Conservation (phyloP, 129 eudicot genomes). For the Flaveria bidentis region DNA sequence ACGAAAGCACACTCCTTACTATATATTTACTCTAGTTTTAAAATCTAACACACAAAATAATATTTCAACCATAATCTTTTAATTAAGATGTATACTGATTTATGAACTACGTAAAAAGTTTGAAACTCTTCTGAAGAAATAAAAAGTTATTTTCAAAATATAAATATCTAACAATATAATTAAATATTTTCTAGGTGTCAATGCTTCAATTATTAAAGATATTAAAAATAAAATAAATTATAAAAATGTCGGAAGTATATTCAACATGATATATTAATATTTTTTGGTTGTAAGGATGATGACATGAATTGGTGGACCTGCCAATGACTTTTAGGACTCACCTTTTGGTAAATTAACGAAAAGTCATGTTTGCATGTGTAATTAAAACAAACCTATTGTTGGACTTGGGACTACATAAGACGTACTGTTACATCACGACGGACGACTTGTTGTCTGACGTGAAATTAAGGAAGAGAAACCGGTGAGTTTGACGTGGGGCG, state of each 20-base stretch:
- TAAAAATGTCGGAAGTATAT: background rate
- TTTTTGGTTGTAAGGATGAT: background rate
- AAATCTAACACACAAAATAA: too few species aligned
- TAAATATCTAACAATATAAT: too few species aligned
- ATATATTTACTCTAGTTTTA: too few species aligned
- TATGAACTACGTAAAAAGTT: background rate
- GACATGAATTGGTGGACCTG: background rate
- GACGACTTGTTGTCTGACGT: too few species aligned
- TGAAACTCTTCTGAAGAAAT: too few species aligned
- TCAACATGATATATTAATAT: background rate
- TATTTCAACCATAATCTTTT: too few species aligned
- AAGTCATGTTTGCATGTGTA: background rate
- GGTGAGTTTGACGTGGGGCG: too few species aligned
- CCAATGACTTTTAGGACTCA: slow-evolving; percentile 5
- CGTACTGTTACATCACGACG: too few species aligned
- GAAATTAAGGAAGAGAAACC: too few species aligned
- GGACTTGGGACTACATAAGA: too few species aligned
- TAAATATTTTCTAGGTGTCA: background rate
- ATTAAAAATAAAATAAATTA: background rate
- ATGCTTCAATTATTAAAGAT: background rate
- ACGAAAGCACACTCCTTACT: too few species aligned
- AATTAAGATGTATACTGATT: background rate
- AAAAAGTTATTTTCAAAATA: too few species aligned
- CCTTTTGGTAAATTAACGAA: background rate
- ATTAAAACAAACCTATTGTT: background rate